Evolutionary conservation across 2,329 filamentous ascomycete genomes (phyloP).

Genomic region (Aspergillus fijiensis): DNA sequence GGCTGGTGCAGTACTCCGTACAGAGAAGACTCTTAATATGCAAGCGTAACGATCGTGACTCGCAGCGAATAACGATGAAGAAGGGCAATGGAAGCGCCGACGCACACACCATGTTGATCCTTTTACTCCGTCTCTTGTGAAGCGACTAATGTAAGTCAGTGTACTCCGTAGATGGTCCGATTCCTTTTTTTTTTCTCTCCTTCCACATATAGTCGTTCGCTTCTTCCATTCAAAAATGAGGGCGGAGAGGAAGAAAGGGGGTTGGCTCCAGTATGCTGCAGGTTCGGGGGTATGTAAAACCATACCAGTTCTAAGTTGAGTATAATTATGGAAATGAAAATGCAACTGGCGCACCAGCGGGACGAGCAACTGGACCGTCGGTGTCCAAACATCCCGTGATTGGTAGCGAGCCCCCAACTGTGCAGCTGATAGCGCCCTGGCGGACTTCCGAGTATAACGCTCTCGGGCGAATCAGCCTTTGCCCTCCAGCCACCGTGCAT

Average conservation of each 20-base stretch:
- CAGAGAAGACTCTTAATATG: slow-evolving; percentile 7
- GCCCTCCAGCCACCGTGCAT: slow-evolving; percentile 19
- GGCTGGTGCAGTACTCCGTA: slow-evolving; percentile 11
- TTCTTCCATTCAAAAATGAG: not conserved
- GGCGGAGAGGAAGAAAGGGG: not conserved
- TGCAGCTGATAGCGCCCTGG: slow-evolving; percentile 28
- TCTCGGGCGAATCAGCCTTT: slow-evolving; percentile 20
- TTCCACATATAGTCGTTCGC: not conserved
- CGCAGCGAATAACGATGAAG: not conserved
- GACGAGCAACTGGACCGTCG: slow-evolving; percentile 6
- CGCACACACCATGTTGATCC: slow-evolving; percentile 10
- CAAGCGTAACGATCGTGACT: not conserved
- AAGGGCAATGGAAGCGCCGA: not conserved
- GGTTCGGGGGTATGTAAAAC: slow-evolving; percentile 14
- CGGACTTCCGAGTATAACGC: slow-evolving; percentile 19
- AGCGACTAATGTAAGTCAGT: slow-evolving; percentile 4
- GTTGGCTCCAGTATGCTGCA: slow-evolving; percentile 15
- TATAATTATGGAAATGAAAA: not conserved
- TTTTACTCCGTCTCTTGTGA: not conserved
- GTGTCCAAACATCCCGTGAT: slow-evolving; percentile 12
- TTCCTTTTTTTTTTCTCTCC: not conserved
- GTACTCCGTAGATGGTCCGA: not conserved
- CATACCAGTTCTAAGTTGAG: not conserved
- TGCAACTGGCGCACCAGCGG: slow-evolving; percentile 9
- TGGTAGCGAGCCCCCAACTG: slow-evolving; percentile 16